Percentiles rank a stretch among this genome's conserved stretches.
phyloP scores from a whole-genome alignment of 2,329 filamentous ascomycete genomes.

The Coniochaeta sp. region DNA sequence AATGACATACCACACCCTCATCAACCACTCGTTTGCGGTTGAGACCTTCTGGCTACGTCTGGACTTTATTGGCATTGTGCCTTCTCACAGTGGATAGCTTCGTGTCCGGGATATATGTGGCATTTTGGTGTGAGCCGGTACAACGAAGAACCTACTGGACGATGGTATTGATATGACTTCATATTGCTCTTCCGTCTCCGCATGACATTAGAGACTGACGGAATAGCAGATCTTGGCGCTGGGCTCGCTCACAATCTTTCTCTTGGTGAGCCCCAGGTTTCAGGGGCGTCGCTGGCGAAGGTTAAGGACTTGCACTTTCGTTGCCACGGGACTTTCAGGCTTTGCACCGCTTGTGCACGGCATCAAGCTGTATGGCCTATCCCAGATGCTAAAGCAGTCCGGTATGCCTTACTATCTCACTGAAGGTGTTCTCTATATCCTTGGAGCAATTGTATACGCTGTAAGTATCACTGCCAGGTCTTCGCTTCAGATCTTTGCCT shows the following conservation, averaged over 20 bases:
- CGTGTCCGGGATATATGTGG: background rate
- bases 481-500: background rate
- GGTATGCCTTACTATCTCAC: background rate
- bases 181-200: background rate
- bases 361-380: background rate
- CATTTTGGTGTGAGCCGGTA: background rate
- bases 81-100: background rate
- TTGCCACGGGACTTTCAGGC: background rate
- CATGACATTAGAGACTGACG: background rate
- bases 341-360: background rate
- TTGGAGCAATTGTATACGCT: background rate
- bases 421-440: background rate
- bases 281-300: background rate
- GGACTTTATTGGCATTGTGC: background rate
- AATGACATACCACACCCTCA: background rate
- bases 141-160: background rate
- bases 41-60: background rate
- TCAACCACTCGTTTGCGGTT: background rate
- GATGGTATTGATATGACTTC: background rate
- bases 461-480: background rate
- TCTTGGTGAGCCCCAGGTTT: background rate
- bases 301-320: background rate
- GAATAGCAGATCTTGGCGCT: background rate
- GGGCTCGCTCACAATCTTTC: background rate
- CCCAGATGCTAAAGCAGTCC: background rate